Evolutionary conservation across 768 basidiomycete genomes (phyloP).

Genomic region (Lyophyllum decastes): DNA sequence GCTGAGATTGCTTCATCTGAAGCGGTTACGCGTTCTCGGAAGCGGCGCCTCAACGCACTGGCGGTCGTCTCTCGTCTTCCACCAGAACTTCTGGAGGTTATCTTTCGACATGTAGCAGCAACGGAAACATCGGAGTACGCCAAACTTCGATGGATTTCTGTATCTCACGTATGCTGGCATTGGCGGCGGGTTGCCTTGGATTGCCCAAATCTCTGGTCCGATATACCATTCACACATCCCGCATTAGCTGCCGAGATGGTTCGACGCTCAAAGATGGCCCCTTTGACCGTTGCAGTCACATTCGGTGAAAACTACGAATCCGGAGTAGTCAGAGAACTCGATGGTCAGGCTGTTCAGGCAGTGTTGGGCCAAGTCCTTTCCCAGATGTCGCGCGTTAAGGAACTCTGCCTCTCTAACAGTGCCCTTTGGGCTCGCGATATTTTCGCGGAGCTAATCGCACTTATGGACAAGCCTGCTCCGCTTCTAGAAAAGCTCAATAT

Average conservation of each 20-base stretch:
- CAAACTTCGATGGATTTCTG: not conserved
- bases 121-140: not conserved
- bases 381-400: not conserved
- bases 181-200: constrained; percentile 9
- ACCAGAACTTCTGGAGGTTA: constrained; percentile 2
- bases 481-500: not conserved
- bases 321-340: not conserved
- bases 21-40: not conserved
- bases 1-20: not conserved
- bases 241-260: constrained; percentile 8
- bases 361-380: not conserved
- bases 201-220: constrained; percentile 3
- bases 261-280: constrained; percentile 1
- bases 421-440: not conserved
- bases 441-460: not conserved
- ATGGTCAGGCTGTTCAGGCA: not conserved
- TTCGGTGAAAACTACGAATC: not conserved
- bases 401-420: not conserved
- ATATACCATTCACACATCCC: constrained; percentile 1
- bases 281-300: constrained; percentile 1
- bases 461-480: constrained; percentile 1
- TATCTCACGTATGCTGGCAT: constrained; percentile 10
- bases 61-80: constrained; percentile 7
- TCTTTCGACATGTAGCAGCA: constrained; percentile 2
- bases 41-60: constrained; percentile 5